Conservation (phyloP, 2,329 filamentous ascomycete species). For the Ophiostoma perfectum region DNA sequence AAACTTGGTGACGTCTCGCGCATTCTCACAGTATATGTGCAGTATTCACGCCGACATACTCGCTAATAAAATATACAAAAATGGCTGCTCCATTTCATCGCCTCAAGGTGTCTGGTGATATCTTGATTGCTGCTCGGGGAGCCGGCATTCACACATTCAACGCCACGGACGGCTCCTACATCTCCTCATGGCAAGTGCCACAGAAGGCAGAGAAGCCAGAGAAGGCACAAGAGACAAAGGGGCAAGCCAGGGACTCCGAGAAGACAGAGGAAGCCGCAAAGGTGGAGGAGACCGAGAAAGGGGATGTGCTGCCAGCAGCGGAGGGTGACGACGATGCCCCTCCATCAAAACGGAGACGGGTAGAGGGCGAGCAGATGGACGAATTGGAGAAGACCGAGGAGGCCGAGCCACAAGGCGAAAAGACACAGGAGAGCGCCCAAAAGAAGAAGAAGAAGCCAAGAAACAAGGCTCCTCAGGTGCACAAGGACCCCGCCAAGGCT, state of each 20-base stretch:
- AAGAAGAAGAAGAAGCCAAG: conserved; percentile 36
- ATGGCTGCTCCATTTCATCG: conserved; percentile 57
- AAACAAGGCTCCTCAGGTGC: conserved; percentile 1
- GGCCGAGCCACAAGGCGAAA: neutral
- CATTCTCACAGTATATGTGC: conserved; percentile 4
- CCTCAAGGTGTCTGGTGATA: conserved; percentile 47
- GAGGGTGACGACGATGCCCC: conserved; percentile 16
- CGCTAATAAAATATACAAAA: neutral
- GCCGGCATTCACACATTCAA: conserved; percentile 64
- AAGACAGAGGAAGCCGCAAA: neutral
- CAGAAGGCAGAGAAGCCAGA: conserved; percentile 22
- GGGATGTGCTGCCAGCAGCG: neutral
- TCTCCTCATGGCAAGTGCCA: conserved; percentile 57
- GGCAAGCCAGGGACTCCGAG: too few species aligned
- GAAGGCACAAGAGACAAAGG: neutral
- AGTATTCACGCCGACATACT: neutral
- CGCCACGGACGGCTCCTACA: conserved; percentile 49
- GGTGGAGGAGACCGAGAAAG: neutral
- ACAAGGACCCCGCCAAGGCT: conserved; percentile 3
- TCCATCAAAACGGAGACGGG: conserved; percentile 21
- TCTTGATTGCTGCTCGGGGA: conserved; percentile 70
- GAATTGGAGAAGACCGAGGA: too few species aligned
- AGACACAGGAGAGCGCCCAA: neutral
- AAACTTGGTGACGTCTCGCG: neutral
- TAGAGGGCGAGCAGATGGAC: conserved; percentile 1